Percentiles rank a stretch among this genome's conserved stretches.
phyloP scores from a whole-genome alignment of 352 stramenopile species.

The Halophytophthora polymorphica region DNA sequence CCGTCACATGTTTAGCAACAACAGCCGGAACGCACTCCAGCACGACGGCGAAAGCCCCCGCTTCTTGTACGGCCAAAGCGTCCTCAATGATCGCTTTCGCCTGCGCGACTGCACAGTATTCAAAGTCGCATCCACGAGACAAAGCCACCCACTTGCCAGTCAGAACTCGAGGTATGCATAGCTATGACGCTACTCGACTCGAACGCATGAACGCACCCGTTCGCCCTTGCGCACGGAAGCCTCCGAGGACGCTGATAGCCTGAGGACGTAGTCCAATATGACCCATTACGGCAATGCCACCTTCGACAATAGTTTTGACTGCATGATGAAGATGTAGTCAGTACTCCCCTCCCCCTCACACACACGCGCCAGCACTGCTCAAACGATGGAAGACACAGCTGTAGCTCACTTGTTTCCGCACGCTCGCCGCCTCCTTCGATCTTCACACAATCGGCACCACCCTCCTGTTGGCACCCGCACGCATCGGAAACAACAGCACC shows the following conservation, averaged over 20 bases:
- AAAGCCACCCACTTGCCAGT: background rate
- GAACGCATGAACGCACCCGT: slow-evolving; percentile 62
- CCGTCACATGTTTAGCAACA: slow-evolving; percentile 93
- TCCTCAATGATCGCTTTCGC: slow-evolving; percentile 95
- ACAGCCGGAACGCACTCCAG: slow-evolving; percentile 81
- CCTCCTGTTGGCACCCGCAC: slow-evolving; percentile 74
- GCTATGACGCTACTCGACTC: background rate
- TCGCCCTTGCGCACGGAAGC: slow-evolving; percentile 95
- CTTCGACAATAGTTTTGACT: slow-evolving; percentile 75
- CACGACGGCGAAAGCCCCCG: slow-evolving; percentile 94
- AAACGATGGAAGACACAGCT: slow-evolving; percentile 21
- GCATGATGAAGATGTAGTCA: background rate
- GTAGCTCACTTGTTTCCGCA: slow-evolving; percentile 53
- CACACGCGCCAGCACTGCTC: background rate
- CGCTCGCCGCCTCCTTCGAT: slow-evolving; percentile 94
- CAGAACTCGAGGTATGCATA: background rate
- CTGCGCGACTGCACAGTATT: slow-evolving; percentile 45
- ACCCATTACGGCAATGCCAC: slow-evolving; percentile 96
- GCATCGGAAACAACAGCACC: slow-evolving; percentile 1
- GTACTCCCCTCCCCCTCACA: background rate
- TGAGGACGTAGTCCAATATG: slow-evolving; percentile 98
- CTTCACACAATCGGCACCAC: slow-evolving; percentile 97
- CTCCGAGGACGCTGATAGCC: slow-evolving; percentile 93
- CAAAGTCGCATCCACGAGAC: background rate
- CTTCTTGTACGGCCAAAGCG: slow-evolving; percentile 92